These are phyloP conservation scores for Colletotrichum sp. DNA, from an alignment of 2,329 filamentous ascomycete species.

Conservation along the genomic window DNA sequence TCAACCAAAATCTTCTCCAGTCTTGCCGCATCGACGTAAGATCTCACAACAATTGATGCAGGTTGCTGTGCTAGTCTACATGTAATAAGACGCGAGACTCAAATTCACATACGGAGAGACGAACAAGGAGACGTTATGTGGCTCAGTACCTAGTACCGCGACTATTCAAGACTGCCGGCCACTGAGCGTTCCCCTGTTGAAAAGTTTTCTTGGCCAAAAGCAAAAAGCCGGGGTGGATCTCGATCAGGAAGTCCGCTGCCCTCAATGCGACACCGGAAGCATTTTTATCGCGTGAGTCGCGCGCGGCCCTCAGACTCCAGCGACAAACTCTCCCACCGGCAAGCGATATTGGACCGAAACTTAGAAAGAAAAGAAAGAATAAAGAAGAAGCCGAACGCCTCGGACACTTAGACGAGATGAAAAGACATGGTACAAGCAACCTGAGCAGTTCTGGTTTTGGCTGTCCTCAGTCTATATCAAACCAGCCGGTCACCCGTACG, in stretches of 20 bases:
- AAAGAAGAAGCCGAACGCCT: not conserved
- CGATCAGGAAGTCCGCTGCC: not conserved
- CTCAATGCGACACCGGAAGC: not conserved
- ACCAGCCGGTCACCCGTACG: not conserved
- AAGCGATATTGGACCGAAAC: not conserved
- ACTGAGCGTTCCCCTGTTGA: fast-evolving
- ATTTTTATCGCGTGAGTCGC: not conserved
- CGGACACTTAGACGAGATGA: not conserved
- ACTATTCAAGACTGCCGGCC: fast-evolving
- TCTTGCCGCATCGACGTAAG: fast-evolving
- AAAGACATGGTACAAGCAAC: not conserved
- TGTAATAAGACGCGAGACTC: not conserved
- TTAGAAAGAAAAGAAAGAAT: not conserved
- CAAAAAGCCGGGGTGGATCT: not conserved
- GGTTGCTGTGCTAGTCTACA: not conserved
- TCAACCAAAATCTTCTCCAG: not conserved
- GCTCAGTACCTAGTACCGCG: not conserved
- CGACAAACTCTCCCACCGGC: not conserved
- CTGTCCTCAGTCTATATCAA: not conserved
- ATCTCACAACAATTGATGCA: not conserved
- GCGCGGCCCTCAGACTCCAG: not conserved
- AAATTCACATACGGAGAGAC: not conserved
- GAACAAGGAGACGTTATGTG: not conserved
- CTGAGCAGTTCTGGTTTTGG: not conserved
- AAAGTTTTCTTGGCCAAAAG: not conserved